A percentile compares a stretch with the other conserved stretches of the same genome.
These are phyloP conservation scores for Schizosaccharomyces cryophilus DNA, from an alignment of 805 yeast genomes.

Conservation along the genomic window DNA sequence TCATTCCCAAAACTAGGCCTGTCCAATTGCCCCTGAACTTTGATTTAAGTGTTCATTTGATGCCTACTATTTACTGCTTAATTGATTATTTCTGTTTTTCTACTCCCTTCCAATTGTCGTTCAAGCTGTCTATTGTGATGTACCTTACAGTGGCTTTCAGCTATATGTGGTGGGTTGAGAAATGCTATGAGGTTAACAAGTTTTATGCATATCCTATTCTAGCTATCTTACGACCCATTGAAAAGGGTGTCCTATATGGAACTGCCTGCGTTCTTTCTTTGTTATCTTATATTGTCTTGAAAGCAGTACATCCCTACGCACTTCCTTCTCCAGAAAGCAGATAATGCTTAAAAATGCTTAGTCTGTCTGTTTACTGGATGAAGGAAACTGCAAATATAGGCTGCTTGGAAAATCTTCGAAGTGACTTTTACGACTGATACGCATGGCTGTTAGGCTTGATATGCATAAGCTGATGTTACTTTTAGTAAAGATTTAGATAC, in stretches of 20 bases:
- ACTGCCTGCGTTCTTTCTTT: background rate
- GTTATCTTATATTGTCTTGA: background rate
- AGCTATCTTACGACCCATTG: background rate
- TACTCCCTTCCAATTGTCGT: background rate
- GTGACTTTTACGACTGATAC: too few relatives aligned
- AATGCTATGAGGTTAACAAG: background rate
- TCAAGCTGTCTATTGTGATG: background rate
- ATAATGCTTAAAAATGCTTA: background rate
- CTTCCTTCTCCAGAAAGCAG: background rate
- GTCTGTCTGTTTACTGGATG: too few relatives aligned
- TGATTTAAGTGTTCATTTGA: background rate
- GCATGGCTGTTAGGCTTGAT: too few relatives aligned
- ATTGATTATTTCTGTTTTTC: background rate
- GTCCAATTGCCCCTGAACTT: background rate
- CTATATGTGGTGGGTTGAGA: background rate
- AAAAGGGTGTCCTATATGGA: background rate
- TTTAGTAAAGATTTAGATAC: too few relatives aligned
- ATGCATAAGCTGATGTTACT: too few relatives aligned
- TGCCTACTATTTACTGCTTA: background rate
- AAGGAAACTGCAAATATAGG: too few relatives aligned
- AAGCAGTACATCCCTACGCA: background rate
- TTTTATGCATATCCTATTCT: background rate
- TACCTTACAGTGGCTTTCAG: background rate
- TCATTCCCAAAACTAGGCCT: background rate
- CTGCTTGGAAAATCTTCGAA: too few relatives aligned